Evolutionary conservation across 352 stramenopile genomes (phyloP), one percentile per base, ranked within the genome.

Genomic region (Phytophthora fragariae): DNA sequence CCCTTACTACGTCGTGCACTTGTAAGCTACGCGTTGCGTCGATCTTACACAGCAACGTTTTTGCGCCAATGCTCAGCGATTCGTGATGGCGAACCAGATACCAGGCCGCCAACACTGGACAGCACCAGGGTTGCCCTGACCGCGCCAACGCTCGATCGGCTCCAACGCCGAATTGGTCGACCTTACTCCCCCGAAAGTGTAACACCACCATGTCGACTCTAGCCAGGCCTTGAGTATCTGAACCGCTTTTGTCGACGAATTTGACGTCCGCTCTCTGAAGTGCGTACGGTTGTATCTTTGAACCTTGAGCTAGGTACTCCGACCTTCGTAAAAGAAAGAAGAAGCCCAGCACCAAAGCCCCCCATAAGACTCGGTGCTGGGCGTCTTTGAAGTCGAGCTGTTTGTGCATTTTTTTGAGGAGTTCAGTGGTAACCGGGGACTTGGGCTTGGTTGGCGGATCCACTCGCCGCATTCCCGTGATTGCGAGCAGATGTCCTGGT

Each of bases 91-190:
- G 24, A 12, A 67, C 50, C 0, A 61, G 62, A 44, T 54, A 68
- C 62, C 52, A 59, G 2, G 35, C 50, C n/a, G 47, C 62, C 3
- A 55, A 14, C 1, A 68, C 62, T 3, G 62, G 35, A 15, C 62
- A 68, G 15, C 62, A 68, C 61, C 61, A 68, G n/a, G 11, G 17
- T 27, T 29, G n/a, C 6, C 50, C 37, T 3, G 50, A 61, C 6
- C 31, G 9, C 24, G 10, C 49, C 29, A 68, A 4, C 3, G 17
- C 27, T 33, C 49, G 49, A 10, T 1, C 31, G 12, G 50, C 62
- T 1, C 62, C 62, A 37, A 27, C 15, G 0, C 62, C 62, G 37
- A 69, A 68, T 21, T 69, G 41, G 4, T 49, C 41, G 39, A 12
- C 12, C 14, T 47, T 47, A 17, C 39, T 61, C 10, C 62, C 62